Evolutionary conservation across 2,329 filamentous ascomycete species (phyloP).

Genomic region (Ophiobolus disseminans): DNA sequence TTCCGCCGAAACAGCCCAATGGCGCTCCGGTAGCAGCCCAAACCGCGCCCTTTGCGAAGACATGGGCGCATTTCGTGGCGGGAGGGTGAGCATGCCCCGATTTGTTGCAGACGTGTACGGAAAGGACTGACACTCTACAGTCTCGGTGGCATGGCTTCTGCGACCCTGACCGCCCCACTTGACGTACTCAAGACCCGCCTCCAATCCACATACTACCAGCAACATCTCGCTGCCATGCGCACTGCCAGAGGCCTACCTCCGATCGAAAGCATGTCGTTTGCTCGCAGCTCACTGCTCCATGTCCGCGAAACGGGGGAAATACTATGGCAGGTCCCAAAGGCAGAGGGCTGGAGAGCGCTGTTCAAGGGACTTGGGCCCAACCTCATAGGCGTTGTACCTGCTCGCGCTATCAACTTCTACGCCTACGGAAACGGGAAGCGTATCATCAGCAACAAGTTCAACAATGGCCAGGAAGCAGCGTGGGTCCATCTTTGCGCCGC

Average conservation of each 20-base stretch:
- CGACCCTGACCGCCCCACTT: constrained; percentile 90
- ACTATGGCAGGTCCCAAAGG: constrained; percentile 76
- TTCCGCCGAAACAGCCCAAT: constrained; percentile 56
- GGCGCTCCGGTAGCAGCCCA: constrained; percentile 47
- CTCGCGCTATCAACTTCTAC: constrained; percentile 91
- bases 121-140: constrained; percentile 56
- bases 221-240: constrained; percentile 74
- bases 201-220: constrained; percentile 93
- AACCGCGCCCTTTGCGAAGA: constrained; percentile 65
- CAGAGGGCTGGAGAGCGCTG: constrained; percentile 83
- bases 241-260: constrained; percentile 63
- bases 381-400: constrained; percentile 86
- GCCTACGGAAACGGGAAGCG: constrained; percentile 92
- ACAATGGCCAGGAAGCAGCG: constrained; percentile 71
- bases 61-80: constrained; percentile 90
- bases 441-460: constrained; percentile 76
- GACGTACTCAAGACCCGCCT: constrained; percentile 93
- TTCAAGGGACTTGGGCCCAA: constrained; percentile 95
- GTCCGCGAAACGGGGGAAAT: constrained; percentile 88
- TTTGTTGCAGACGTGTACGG: constrained; percentile 29
- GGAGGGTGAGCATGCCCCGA: constrained; percentile 69
- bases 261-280: constrained; percentile 66
- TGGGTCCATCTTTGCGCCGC: constrained; percentile 82
- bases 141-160: constrained; percentile 86
- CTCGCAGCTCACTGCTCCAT: constrained; percentile 73